These are phyloP conservation scores for Penicillium parvum DNA, from an alignment of 495 filamentous ascomycete genomes.

Conservation along the genomic window DNA sequence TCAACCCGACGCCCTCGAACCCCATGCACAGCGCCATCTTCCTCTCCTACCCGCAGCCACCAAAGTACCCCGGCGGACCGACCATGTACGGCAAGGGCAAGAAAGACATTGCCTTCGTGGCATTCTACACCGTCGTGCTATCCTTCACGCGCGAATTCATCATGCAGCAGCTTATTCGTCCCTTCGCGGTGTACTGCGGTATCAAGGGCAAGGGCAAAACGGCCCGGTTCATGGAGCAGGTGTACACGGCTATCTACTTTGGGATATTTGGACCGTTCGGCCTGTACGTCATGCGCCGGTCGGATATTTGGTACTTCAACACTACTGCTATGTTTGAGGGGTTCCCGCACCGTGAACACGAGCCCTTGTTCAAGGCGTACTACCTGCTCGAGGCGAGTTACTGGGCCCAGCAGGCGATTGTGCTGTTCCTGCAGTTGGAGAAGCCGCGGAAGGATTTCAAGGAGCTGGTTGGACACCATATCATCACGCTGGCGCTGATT, in stretches of 20 bases:
- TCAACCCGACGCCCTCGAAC: constrained; percentile 78
- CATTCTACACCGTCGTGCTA: constrained; percentile 85
- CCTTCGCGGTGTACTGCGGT: constrained; percentile 64
- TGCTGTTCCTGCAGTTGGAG: constrained; percentile 83
- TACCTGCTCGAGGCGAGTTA: constrained; percentile 94
- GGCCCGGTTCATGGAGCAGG: constrained; percentile 93
- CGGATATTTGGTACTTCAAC: constrained; percentile 98
- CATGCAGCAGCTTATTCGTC: constrained; percentile 89
- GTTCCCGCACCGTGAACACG: constrained; percentile 85
- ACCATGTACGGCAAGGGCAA: constrained; percentile 86
- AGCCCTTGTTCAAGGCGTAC: constrained; percentile 89
- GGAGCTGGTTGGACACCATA: constrained; percentile 91
- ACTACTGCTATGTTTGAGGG: constrained; percentile 84
- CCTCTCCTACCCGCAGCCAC: constrained; percentile 79
- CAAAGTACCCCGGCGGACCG: constrained; percentile 46
- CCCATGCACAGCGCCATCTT: constrained; percentile 84
- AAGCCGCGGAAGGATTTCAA: constrained; percentile 95
- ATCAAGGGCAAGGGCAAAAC: constrained; percentile 75
- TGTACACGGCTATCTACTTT: constrained; percentile 97
- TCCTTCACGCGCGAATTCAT: constrained; percentile 94
- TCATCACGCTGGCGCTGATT: constrained; percentile 88
- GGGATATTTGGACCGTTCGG: constrained; percentile 78
- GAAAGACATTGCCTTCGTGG: constrained; percentile 80
- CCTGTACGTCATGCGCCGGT: constrained; percentile 85
- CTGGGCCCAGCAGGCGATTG: constrained; percentile 94